Base-by-base conservation (phyloP, 2,329 filamentous ascomycete species). In the Colletotrichum tofieldiae region DNA sequence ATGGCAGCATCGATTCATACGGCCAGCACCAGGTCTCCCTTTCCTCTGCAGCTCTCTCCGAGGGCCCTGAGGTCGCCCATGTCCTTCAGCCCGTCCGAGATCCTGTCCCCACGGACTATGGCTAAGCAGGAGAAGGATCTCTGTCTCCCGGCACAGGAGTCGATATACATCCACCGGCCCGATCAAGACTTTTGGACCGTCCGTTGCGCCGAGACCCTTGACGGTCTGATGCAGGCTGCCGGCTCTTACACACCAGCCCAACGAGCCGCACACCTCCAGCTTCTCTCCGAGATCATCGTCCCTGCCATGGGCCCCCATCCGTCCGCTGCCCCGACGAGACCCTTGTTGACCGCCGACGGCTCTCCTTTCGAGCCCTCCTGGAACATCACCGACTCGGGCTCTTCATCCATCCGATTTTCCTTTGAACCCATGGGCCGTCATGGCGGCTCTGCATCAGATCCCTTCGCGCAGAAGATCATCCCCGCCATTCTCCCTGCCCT, bases 401-500 rank as follows among this genome's bases (percentile, higher is more conserved):
- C 59, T 35, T 73, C 74, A 2, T 66, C 60, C 18, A 58, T 75
- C 35, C 73, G 74, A 23, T 75, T 74, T 47, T 64, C 66, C 29
- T 75, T 75, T 23, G 74, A 74, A 55, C 73, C 73, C 12, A 63
- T 74, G 43, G 73, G 74, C 29, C 73, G 72, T 26, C 62, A 63
- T 26, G 71, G 72, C 51, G 72, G 69, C 26, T 55, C 62, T 20
- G n/a, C 59, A 4, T 65, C 58, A 2, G 69, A 73, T 32, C 74
- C 74, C 32, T 73, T 74, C 35, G 72, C 72, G 23, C 69, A 74
- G 23, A 72, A 70, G 32, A 73, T 74, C 41, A 52, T 74, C 14
- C 55, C 63, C 14, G 70, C 66, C 12, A 52, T 75, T 12, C 67
- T 74, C 14, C 73, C 73, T 5, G 58, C 74, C 45, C 41, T 71